Conservation (phyloP, 352 stramenopile species). For the Phytophthora ramorum region DNA sequence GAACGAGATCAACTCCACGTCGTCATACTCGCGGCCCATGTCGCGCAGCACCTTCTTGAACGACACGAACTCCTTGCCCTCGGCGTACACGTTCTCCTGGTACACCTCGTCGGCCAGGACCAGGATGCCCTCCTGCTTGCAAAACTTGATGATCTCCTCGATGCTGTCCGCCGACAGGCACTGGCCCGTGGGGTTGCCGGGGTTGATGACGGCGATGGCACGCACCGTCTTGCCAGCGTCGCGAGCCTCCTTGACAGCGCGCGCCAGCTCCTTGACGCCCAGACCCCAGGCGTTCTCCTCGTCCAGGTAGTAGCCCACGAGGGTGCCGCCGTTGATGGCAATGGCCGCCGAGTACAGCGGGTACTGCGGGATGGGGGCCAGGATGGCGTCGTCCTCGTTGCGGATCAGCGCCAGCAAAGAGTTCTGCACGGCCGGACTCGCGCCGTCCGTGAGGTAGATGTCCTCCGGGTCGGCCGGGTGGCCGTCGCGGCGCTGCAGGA, state of each 20-base stretch:
- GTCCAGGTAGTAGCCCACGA: constrained; percentile 98
- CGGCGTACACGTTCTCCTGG: constrained; percentile 98
- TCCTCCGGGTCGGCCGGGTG: constrained; percentile 92
- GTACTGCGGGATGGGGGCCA: constrained; percentile 99
- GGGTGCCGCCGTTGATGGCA: constrained; percentile 93
- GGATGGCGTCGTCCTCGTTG: constrained; percentile 86
- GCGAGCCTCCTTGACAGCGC: constrained; percentile 89
- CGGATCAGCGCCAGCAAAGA: constrained; percentile 93
- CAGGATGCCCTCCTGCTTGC: constrained; percentile 93
- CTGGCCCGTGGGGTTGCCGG: constrained; percentile 98
- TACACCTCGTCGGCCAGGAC: constrained; percentile 99
- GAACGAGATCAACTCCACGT: constrained; percentile 98
- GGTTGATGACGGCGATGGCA: constrained; percentile 99
- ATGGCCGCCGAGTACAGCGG: constrained; percentile 99
- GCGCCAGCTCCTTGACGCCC: constrained; percentile 89
- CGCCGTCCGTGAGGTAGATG: constrained; percentile 98
- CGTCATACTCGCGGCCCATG: constrained; percentile 79
- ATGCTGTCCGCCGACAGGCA: constrained; percentile 91
- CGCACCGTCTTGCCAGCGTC: constrained; percentile 92
- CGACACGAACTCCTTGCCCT: constrained; percentile 93
- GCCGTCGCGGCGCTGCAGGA: constrained; percentile 90
- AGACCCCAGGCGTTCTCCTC: constrained; percentile 95
- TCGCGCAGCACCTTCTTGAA: constrained; percentile 95
- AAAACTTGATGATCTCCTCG: constrained; percentile 96
- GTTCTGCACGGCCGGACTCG: constrained; percentile 95